Evolutionary conservation across 768 basidiomycete genomes (phyloP).

Genomic region (Boletellus ananas): DNA sequence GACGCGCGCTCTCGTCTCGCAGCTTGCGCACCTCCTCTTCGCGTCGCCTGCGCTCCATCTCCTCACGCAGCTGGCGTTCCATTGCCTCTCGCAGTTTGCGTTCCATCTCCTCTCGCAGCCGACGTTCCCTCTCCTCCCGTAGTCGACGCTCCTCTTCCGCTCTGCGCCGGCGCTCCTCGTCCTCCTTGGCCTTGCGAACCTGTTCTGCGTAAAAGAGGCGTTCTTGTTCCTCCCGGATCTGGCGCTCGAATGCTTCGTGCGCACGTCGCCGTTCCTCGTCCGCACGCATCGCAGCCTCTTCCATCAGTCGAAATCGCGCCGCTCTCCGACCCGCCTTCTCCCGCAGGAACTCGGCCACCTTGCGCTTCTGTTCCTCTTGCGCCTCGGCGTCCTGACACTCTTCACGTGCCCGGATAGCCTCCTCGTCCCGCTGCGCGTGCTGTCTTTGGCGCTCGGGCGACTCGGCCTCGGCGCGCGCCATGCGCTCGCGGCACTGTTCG

Average conservation of each 20-base stretch:
- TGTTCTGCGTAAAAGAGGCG: constrained; percentile 2
- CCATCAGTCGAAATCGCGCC: constrained; percentile 3
- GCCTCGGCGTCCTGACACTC: constrained; percentile 14
- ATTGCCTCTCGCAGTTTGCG: constrained; percentile 9
- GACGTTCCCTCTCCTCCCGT: constrained; percentile 13
- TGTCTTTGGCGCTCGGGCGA: constrained; percentile 10
- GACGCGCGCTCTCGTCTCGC: constrained; percentile 17
- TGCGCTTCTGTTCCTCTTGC: constrained; percentile 11
- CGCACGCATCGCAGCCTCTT: constrained; percentile 13
- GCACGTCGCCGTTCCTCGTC: constrained; percentile 16
- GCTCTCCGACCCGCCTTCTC: constrained; percentile 3
- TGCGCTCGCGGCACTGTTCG: constrained; percentile 17
- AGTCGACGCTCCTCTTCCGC: constrained; percentile 10
- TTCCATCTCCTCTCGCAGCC: not conserved
- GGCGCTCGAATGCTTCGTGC: constrained; percentile 23
- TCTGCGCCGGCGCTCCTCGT: constrained; percentile 7
- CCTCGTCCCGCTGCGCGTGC: constrained; percentile 18
- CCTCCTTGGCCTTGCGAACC: constrained; percentile 13
- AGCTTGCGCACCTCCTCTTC: constrained; percentile 9
- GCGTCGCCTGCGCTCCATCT: not conserved
- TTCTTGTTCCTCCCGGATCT: constrained; percentile 22
- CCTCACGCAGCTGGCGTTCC: not conserved
- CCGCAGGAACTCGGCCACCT: constrained; percentile 20
- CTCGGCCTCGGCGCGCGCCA: constrained; percentile 22
- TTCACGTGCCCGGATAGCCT: constrained; percentile 15